A percentile compares a stretch with the other conserved stretches of the same genome.
phyloP scores from a whole-genome alignment of 495 filamentous ascomycete species.

The Aspergillus panamensis region DNA sequence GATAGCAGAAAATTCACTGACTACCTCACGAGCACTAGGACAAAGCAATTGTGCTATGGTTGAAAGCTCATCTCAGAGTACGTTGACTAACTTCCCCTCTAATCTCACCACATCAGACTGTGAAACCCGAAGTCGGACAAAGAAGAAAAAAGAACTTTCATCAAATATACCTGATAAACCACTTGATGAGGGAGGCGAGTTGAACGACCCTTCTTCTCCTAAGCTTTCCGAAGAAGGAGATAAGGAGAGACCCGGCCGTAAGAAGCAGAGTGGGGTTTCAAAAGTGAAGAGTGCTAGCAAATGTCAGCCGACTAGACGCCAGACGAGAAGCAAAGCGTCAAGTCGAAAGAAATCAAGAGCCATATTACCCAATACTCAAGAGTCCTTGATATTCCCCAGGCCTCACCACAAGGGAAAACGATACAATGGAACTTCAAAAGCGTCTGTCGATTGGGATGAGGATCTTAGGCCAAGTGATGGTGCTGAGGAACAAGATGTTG shows the following conservation, averaged over 20 bases:
- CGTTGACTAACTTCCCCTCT: not conserved
- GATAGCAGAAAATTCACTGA: not conserved
- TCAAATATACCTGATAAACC: too few relatives aligned
- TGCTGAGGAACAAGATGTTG: slow-evolving; percentile 9
- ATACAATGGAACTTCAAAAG: slow-evolving; percentile 15
- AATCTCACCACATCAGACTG: not conserved
- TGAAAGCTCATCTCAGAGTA: not conserved
- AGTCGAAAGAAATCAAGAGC: not conserved
- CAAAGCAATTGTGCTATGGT: not conserved
- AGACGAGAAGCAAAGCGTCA: not conserved
- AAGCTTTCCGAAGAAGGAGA: not conserved
- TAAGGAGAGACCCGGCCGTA: not conserved
- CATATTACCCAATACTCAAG: slow-evolving; percentile 15
- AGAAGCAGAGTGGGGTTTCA: not conserved
- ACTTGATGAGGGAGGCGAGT: too few relatives aligned
- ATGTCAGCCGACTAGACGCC: not conserved
- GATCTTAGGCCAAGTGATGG: slow-evolving; percentile 32
- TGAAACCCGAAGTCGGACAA: not conserved
- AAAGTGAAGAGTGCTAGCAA: not conserved
- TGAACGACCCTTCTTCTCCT: not conserved
- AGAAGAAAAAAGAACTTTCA: too few relatives aligned
- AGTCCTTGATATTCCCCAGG: slow-evolving; percentile 16
- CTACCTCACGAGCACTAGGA: not conserved
- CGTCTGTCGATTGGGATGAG: slow-evolving; percentile 35
- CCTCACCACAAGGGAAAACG: slow-evolving; percentile 9